Evolutionary conservation across 2,329 filamentous ascomycete species (phyloP).

Genomic region (Ophiocordyceps sinensis): DNA sequence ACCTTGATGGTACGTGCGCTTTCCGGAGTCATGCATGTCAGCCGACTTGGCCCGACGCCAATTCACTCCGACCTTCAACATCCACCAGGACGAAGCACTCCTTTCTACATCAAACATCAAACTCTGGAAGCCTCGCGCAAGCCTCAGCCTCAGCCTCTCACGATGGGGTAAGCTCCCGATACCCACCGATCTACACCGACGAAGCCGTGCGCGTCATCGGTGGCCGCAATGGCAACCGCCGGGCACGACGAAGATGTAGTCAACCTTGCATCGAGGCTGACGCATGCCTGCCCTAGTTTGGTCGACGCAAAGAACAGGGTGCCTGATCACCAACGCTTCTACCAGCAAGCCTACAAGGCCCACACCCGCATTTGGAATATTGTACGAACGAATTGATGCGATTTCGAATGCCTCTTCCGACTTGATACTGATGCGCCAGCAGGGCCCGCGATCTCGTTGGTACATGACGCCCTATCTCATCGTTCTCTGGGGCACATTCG

Average conservation of each 20-base stretch:
- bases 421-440: conserved; percentile 6
- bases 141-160: conserved; percentile 15
- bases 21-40: conserved; percentile 20
- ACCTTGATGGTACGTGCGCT: no score
- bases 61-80: conserved; percentile 20
- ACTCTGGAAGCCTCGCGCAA: conserved; percentile 8
- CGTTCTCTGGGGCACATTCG: conserved; percentile 46
- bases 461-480: conserved; percentile 56
- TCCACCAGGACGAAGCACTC: conserved; percentile 11
- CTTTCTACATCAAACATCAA: conserved; percentile 10
- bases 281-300: conserved; percentile 29
- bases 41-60: conserved; percentile 9
- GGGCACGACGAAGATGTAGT: conserved; percentile 4
- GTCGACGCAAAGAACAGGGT: conserved; percentile 66
- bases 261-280: conserved; percentile 11
- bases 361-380: conserved; percentile 64
- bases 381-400: conserved; percentile 34
- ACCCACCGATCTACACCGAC: neutral
- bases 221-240: neutral
- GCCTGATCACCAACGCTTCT: conserved; percentile 57
- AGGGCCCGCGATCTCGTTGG: conserved; percentile 50
- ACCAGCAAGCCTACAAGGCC: conserved; percentile 57
- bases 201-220: neutral
- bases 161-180: conserved; percentile 23
- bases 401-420: neutral